Evolutionary conservation across 768 basidiomycete species (phyloP).

Genomic region (Collybia mongolica): DNA sequence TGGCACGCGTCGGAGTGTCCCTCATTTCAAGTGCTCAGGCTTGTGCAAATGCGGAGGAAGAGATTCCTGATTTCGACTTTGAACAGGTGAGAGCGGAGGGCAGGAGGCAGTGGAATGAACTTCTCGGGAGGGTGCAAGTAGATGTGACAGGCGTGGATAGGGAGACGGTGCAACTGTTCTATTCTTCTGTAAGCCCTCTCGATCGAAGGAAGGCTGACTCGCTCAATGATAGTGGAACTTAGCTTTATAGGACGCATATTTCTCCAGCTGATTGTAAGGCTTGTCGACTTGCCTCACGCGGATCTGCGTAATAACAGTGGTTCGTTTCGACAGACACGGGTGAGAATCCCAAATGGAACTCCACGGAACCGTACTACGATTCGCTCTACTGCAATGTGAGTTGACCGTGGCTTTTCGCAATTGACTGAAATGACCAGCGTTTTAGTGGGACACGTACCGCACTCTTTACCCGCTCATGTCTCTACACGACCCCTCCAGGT

Average conservation of each 20-base stretch:
- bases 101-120: constrained; percentile 54
- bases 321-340: constrained; percentile 45
- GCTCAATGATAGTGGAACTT: background rate
- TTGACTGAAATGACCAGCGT: background rate
- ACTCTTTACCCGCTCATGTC: constrained; percentile 64
- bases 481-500: constrained; percentile 58
- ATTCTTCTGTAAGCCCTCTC: constrained; percentile 29
- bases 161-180: constrained; percentile 55
- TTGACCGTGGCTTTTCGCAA: background rate
- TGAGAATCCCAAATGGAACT: constrained; percentile 65
- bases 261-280: constrained; percentile 62
- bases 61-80: constrained; percentile 60
- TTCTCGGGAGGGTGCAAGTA: constrained; percentile 54
- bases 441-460: constrained; percentile 65
- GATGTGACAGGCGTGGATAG: constrained; percentile 43
- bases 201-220: background rate
- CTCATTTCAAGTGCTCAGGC: constrained; percentile 62
- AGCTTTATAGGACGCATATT: constrained; percentile 63
- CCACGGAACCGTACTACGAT: constrained; percentile 64
- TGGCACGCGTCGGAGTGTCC: constrained; percentile 64
- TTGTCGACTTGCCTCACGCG: background rate
- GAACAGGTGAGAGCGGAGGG: constrained; percentile 41
- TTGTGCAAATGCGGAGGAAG: constrained; percentile 57
- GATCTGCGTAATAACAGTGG: background rate
- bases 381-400: constrained; percentile 69